phyloP scores from a whole-genome alignment of 2,329 filamentous ascomycete genomes.

The Westerdykella aurantiaca region DNA sequence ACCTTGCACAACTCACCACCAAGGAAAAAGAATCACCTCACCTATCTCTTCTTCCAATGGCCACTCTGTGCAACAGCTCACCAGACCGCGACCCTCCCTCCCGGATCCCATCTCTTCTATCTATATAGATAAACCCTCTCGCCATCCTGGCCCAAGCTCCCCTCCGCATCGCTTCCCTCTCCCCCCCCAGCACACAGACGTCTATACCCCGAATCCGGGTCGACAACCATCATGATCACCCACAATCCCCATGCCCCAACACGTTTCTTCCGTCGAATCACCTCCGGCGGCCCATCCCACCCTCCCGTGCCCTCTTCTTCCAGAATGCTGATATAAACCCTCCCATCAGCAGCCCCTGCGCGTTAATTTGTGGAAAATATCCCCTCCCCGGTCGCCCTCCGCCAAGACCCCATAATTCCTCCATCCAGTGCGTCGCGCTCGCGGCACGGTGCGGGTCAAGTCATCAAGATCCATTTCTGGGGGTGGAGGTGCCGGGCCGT shows the following conservation, averaged over 20 bases:
- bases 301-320: constrained; percentile 3
- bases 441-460: too few relatives aligned
- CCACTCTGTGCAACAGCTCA: too few relatives aligned
- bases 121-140: neutral
- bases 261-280: constrained; percentile 12
- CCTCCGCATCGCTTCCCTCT: neutral
- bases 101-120: too few relatives aligned
- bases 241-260: neutral
- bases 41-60: too few relatives aligned
- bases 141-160: constrained; percentile 3
- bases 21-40: too few relatives aligned
- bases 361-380: constrained; percentile 16
- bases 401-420: neutral
- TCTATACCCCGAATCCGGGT: constrained; percentile 9
- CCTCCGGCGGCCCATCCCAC: neutral
- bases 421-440: neutral
- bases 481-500: neutral
- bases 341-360: constrained; percentile 1
- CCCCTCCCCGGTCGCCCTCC: neutral
- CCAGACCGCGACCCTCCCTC: too few relatives aligned
- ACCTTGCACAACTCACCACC: too few relatives aligned
- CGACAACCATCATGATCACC: too few relatives aligned
- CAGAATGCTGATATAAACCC: constrained; percentile 4
- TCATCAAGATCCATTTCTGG: too few relatives aligned
- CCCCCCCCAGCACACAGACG: neutral